Percentiles rank a stretch among this genome's conserved stretches.
These are phyloP conservation scores for Hypoxylon intermedium DNA, from an alignment of 495 filamentous ascomycete species.

Conservation along the genomic window DNA sequence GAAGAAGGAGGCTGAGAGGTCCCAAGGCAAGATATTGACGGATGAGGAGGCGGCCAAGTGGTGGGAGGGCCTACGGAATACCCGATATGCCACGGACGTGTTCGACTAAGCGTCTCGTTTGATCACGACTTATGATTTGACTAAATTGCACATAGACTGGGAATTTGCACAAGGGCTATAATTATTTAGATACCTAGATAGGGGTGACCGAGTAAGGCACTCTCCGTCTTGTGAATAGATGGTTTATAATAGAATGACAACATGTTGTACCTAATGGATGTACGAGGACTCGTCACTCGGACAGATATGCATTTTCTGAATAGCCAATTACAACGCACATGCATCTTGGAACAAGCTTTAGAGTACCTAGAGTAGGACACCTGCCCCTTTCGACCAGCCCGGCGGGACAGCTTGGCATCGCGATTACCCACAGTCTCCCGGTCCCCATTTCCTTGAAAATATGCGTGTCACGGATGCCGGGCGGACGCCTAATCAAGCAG, in stretches of 20 bases:
- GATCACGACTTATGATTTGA: not conserved
- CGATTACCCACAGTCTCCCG: constrained; percentile 14
- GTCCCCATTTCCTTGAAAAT: not conserved
- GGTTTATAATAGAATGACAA: no score
- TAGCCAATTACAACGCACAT: constrained; percentile 11
- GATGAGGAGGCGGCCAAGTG: constrained; percentile 54
- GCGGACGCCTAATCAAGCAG: constrained; percentile 22
- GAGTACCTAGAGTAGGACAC: no score
- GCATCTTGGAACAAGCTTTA: no score
- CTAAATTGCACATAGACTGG: not conserved
- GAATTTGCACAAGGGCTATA: no score
- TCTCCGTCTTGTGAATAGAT: not conserved
- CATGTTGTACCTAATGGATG: no score
- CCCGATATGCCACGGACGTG: constrained; percentile 72
- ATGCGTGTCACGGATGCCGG: not conserved
- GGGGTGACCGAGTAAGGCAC: no score
- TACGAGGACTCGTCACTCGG: no score
- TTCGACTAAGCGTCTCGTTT: constrained; percentile 56
- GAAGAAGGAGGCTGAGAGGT: constrained; percentile 50
- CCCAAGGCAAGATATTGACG: constrained; percentile 45
- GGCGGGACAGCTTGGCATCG: constrained; percentile 21
- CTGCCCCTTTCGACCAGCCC: constrained; percentile 21
- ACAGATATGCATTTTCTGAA: no score
- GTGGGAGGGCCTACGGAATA: constrained; percentile 66
- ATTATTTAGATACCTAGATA: no score